phyloP scores from a whole-genome alignment of 495 filamentous ascomycete genomes.

The Penicillium crystallinum region DNA sequence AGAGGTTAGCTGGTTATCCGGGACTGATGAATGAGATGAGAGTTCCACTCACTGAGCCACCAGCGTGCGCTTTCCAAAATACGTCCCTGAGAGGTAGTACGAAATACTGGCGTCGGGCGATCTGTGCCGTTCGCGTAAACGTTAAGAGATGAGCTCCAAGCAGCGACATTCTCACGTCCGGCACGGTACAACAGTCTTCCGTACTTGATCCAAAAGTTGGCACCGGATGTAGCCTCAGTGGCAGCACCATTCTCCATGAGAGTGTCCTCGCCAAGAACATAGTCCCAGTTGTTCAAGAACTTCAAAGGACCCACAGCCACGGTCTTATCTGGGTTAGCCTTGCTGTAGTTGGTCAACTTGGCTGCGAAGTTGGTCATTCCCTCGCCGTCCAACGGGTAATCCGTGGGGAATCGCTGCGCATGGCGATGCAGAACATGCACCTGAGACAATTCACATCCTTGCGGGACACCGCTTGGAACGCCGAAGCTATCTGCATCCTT shows the following conservation, averaged over 20 bases:
- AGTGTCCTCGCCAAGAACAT: slow-evolving; percentile 36
- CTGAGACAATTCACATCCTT: slow-evolving; percentile 50
- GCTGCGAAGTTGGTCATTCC: slow-evolving; percentile 42
- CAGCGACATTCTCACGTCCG: slow-evolving; percentile 29
- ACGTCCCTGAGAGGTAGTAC: slow-evolving; percentile 45
- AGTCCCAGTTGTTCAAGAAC: slow-evolving; percentile 48
- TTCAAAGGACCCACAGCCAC: slow-evolving; percentile 40
- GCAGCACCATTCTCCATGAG: slow-evolving; percentile 45
- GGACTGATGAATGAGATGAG: not conserved
- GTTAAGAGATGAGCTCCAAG: slow-evolving; percentile 40
- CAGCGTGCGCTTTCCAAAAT: slow-evolving; percentile 45
- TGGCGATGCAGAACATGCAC: slow-evolving; percentile 48
- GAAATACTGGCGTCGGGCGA: slow-evolving; percentile 40
- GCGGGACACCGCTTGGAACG: slow-evolving; percentile 43
- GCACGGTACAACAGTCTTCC: slow-evolving; percentile 47
- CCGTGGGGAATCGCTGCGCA: slow-evolving; percentile 46
- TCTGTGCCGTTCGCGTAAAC: slow-evolving; percentile 41
- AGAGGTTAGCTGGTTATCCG: slow-evolving; percentile 4
- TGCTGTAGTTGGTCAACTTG: slow-evolving; percentile 44
- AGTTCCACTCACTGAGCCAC: slow-evolving; percentile 33
- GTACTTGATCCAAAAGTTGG: slow-evolving; percentile 48
- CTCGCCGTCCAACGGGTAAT: slow-evolving; percentile 35
- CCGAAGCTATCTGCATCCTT: slow-evolving; percentile 38
- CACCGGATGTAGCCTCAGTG: slow-evolving; percentile 47
- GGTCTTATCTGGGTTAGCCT: slow-evolving; percentile 22